Base-by-base conservation (phyloP, 371 early-diverging fungal genomes). In the Choanephora cucurbitarum region DNA sequence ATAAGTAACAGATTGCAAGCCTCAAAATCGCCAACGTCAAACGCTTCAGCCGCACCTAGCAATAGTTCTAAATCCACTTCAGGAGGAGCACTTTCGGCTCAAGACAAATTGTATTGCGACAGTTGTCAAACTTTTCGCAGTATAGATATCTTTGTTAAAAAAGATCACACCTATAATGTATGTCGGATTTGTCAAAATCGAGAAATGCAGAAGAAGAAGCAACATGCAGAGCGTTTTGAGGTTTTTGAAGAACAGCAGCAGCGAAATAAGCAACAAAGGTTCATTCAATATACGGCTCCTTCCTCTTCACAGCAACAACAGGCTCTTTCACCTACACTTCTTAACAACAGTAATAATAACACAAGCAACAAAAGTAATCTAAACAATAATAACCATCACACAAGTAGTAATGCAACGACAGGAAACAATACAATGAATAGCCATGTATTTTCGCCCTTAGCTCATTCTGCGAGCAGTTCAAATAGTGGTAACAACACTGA, bases 101-200 rank as follows among this genome's bases (percentile, higher is more conserved):
- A 52, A 33, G 57, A 65, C 40, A 60, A 48, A 3, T 17, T 60
- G 6, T 62, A 67, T 37, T 67, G 67, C 41, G 67, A 67, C 47
- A 59, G 56, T 52, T 67, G 67, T 34, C 67, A 62, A 33, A 58
- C 67, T 8, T 56, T 67, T 52, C 55, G 62, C 10, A 52, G 58
- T 40, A 34, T 62, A 5, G 34, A 44, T 3, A 58, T 58, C 15
- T 62, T 58, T 37, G 17, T 55, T 32, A 62, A 67, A 22, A 54
- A 52, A 11, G 62, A 55, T 6, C 48, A 44, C 28, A 67, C 62
- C 19, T 62, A 62, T 41, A 62, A 53, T 41, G 52, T 67, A 13
- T 67, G 67, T 44, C 46, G 51, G 31, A 24, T 58, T 33, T 67
- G 67, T 33, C 57, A 44, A 31, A 44, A 46, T 8, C 58, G 62